These are phyloP conservation scores for Penicillium antarcticum DNA, from an alignment of 495 filamentous ascomycete genomes.

Conservation along the genomic window DNA sequence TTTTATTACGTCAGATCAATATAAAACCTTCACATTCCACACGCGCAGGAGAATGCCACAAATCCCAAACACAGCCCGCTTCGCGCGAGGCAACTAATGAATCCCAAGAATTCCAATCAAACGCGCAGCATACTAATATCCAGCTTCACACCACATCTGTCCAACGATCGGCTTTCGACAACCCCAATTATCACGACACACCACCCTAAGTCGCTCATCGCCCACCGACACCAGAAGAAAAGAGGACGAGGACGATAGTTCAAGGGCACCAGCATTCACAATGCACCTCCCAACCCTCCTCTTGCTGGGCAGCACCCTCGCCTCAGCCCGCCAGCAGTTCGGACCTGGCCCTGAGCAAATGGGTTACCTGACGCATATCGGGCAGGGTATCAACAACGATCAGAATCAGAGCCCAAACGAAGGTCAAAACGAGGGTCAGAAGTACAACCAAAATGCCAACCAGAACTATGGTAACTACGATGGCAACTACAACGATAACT, in stretches of 20 bases:
- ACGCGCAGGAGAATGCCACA: slow-evolving; percentile 13
- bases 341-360: neutral
- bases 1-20: neutral
- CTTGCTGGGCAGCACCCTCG: slow-evolving; percentile 5
- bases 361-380: neutral
- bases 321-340: neutral
- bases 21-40: slow-evolving; percentile 10
- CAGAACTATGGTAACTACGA: neutral
- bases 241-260: neutral
- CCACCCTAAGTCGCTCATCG: neutral
- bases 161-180: neutral
- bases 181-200: neutral
- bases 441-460: neutral
- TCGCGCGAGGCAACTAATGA: neutral
- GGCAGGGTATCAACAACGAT: too few relatives aligned
- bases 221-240: neutral
- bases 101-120: neutral
- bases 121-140: neutral
- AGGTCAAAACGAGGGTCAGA: neutral
- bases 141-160: neutral
- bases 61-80: neutral
- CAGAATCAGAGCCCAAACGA: neutral
- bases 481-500: neutral
- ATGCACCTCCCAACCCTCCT: slow-evolving; percentile 17
- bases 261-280: neutral